Percentiles rank a stretch among this genome's conserved stretches.
Conservation (phyloP, 768 basidiomycete species). For the Tricholoma sp. region DNA sequence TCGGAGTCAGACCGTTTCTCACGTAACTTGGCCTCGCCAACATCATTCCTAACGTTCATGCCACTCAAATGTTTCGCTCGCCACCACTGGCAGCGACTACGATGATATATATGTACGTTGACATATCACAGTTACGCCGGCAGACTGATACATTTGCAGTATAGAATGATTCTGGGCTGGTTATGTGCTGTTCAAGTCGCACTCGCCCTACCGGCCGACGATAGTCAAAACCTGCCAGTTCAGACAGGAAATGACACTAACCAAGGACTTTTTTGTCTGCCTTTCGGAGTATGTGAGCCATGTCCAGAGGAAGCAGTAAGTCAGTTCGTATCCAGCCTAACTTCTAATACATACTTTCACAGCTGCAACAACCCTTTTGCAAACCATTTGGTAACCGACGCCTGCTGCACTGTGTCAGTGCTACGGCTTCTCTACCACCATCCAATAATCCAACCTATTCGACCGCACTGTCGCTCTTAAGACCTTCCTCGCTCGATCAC, state of each 20-base stretch:
- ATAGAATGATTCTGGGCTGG: conserved; percentile 14
- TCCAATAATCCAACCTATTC: conserved; percentile 12
- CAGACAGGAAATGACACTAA: conserved; percentile 23
- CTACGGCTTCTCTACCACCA: conserved; percentile 20
- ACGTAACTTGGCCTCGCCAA: conserved; percentile 12
- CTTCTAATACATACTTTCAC: conserved; percentile 1
- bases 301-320: conserved; percentile 62
- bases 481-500: conserved; percentile 13
- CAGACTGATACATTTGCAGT: not conserved
- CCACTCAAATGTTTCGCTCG: conserved; percentile 27
- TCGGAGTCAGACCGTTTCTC: conserved; percentile 14
- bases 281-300: conserved; percentile 55
- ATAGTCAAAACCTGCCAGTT: conserved; percentile 5
- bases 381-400: conserved; percentile 94
- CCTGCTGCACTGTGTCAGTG: conserved; percentile 73
- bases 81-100: conserved; percentile 24
- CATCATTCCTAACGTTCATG: conserved; percentile 27
- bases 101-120: conserved; percentile 28
- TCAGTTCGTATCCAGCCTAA: conserved; percentile 9
- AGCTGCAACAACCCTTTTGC: conserved; percentile 88
- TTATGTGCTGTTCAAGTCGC: conserved; percentile 7
- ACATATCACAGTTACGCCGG: not conserved
- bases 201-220: conserved; percentile 9
- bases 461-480: conserved; percentile 14
- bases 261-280: conserved; percentile 38